These are phyloP conservation scores for Choanephora cucurbitarum DNA, from an alignment of 371 early-diverging fungal species.

Conservation along the genomic window DNA sequence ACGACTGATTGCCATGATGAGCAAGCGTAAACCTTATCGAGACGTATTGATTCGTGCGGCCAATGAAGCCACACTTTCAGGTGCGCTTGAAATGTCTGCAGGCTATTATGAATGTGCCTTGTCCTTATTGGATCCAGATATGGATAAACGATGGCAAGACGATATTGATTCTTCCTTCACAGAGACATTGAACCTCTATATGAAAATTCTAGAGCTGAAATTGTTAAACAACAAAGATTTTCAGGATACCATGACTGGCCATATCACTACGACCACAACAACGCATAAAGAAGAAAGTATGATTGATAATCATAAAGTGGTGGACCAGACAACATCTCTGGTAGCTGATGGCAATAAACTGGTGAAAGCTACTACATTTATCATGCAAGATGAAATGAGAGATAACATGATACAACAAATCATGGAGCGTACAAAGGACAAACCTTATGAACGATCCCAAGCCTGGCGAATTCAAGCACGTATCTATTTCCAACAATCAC, in stretches of 20 bases:
- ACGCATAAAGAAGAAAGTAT: neutral
- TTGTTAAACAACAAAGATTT: slow-evolving; percentile 21
- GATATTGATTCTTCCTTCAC: slow-evolving; percentile 32
- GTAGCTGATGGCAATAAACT: neutral
- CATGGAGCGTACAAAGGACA: slow-evolving; percentile 27
- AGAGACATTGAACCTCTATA: slow-evolving; percentile 41
- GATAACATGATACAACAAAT: slow-evolving; percentile 25
- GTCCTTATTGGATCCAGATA: slow-evolving; percentile 21
- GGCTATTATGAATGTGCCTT: slow-evolving; percentile 36
- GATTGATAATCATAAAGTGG: neutral
- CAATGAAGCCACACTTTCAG: slow-evolving; percentile 36
- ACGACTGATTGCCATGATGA: slow-evolving; percentile 25
- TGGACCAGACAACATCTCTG: neutral
- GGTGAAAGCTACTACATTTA: neutral
- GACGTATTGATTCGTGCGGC: slow-evolving; percentile 37
- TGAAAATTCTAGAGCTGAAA: slow-evolving; percentile 33
- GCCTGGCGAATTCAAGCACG: slow-evolving; percentile 42
- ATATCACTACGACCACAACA: neutral
- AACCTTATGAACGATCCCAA: slow-evolving; percentile 38
- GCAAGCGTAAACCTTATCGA: slow-evolving; percentile 27
- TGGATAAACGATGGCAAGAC: slow-evolving; percentile 28
- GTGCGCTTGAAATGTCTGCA: slow-evolving; percentile 34
- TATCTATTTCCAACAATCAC: slow-evolving; percentile 36
- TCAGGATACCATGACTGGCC: neutral
- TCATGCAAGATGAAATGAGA: slow-evolving; percentile 1